Conservation (phyloP, 2,329 filamentous ascomycete genomes). For the Trichoderma arundinaceum region DNA sequence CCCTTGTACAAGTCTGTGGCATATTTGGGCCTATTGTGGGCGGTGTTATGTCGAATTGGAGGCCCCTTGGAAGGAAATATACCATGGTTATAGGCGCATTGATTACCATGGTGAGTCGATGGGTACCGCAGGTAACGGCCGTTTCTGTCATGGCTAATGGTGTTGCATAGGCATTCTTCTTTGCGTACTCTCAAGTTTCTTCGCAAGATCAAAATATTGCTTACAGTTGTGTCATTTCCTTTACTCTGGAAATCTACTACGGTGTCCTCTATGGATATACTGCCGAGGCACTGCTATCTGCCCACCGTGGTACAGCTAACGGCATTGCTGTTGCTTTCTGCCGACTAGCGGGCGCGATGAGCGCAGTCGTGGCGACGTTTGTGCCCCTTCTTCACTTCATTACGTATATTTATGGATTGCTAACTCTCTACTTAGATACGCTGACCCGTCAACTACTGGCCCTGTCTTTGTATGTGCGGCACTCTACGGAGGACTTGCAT, state of each 20-base stretch:
- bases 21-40: constrained; percentile 70
- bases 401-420: no score
- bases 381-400: not conserved
- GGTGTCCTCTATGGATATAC: constrained; percentile 60
- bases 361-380: constrained; percentile 65
- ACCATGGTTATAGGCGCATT: constrained; percentile 51
- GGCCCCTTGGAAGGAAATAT: constrained; percentile 62
- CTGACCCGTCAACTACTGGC: constrained; percentile 60
- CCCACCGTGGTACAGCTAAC: constrained; percentile 61
- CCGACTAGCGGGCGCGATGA: constrained; percentile 70
- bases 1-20: constrained; percentile 65
- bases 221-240: constrained; percentile 46
- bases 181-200: constrained; percentile 47
- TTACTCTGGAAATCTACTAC: constrained; percentile 64
- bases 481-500: constrained; percentile 64
- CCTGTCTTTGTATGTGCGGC: constrained; percentile 70
- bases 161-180: constrained; percentile 44
- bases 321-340: constrained; percentile 59
- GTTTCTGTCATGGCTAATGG: not conserved
- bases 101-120: constrained; percentile 40
- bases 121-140: not conserved
- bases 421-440: constrained; percentile 34
- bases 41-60: constrained; percentile 65
- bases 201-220: constrained; percentile 41
- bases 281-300: constrained; percentile 57